Base-by-base conservation (phyloP, 2,329 filamentous ascomycete genomes). In the Tolypocladium inflatum region DNA sequence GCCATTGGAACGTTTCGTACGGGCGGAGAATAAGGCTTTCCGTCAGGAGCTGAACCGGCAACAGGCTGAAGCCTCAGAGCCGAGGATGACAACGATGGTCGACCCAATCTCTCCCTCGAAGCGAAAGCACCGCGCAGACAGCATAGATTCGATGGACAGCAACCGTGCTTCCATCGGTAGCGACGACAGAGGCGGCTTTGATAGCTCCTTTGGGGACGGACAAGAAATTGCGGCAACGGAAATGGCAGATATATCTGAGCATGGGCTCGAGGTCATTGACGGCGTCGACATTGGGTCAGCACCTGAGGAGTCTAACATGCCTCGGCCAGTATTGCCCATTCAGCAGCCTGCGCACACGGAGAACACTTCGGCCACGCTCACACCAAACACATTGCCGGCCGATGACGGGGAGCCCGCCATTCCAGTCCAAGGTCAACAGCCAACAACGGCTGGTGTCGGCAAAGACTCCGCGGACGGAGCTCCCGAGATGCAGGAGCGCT, bases 21-120 rank as follows among this genome's bases (percentile, higher is more conserved):
- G 73, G 43, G 73, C 73, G 42, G 81, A 84, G 55, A 84, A 83
- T 61, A 75, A 75, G 58, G 71, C 73, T 2, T 84, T 84, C 66
- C 73, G 74, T 21, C 73, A 76, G 55, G 81, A 84, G 62, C 70
- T 83, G 8, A 70, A 68, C 23, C 71, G 73, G 45, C 76, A 78
- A 60, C 63, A 64, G 63, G 58, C 62, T 8, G 62, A 67, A n/a
- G 48, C 60, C 9, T 61, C 48, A 10, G 63, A 65, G 26, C 57
- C 60, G 11, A 65, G 60, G 57, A 61, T 57, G 33, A 51, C 61
- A 11, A 30, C 57, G n/a, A 63, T 64, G 15, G 60, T 72, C n/a
- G 76, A 77, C 33, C 72, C 74, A 2, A 69, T 77, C 4, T 78
- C 76, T 1, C 74, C 76, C 1, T 72, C 75, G 1, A 79, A 79